Percentiles rank a stretch among this genome's conserved stretches.
These are phyloP conservation scores for Tylopilus plumbeoviolaceoides DNA, from an alignment of 768 basidiomycete species.

Conservation along the genomic window DNA sequence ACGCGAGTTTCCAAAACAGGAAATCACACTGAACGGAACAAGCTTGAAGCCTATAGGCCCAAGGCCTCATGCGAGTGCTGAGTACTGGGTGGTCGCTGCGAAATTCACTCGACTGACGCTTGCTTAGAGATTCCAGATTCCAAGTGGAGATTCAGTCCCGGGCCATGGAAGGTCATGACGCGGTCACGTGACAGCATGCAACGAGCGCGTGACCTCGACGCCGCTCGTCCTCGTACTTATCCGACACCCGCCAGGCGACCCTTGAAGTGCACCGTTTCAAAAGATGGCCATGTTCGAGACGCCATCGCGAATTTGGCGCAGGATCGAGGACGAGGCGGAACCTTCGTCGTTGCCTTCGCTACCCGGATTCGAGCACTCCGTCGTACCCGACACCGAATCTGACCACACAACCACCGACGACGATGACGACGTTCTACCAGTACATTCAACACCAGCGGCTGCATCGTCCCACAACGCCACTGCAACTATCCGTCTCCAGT, in stretches of 20 bases:
- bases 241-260: not conserved
- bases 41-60: no score
- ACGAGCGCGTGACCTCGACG: not conserved
- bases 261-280: not conserved
- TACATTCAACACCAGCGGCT: constrained; percentile 64
- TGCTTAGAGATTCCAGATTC: no score
- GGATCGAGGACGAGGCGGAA: constrained; percentile 74
- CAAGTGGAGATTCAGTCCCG: no score
- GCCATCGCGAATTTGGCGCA: constrained; percentile 79
- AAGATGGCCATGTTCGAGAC: constrained; percentile 63
- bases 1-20: no score
- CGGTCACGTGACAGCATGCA: not conserved
- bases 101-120: no score
- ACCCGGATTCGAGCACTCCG: constrained; percentile 66
- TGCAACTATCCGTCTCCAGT: constrained; percentile 46
- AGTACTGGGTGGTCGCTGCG: no score
- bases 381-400: constrained; percentile 34
- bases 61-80: no score
- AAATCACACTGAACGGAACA: no score
- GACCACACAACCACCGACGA: constrained; percentile 39
- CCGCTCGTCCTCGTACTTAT: not conserved
- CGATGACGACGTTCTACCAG: constrained; percentile 44
- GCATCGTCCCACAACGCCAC: constrained; percentile 47
- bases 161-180: no score
- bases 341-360: constrained; percentile 82